Base-by-base conservation (phyloP, 768 basidiomycete genomes). In the Termitomyces sp. region DNA sequence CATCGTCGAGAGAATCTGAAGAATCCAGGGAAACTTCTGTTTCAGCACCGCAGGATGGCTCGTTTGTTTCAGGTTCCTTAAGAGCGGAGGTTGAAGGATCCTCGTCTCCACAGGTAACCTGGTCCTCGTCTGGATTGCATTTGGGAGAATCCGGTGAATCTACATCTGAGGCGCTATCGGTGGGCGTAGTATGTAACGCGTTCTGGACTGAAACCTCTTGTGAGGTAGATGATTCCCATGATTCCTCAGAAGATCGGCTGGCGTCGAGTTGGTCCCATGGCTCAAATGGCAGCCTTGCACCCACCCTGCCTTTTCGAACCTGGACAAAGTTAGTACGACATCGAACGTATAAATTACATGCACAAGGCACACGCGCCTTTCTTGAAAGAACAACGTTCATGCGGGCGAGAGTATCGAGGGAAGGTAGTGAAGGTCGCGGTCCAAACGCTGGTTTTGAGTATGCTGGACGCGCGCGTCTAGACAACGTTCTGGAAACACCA, bases 251-350 rank as follows among this genome's bases (percentile, higher is more conserved):
- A 38, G 57, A 61, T 53, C 63, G 60, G 20, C 61, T 59, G 24
- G 54, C 48, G 30, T 69, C 65, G n/a, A 69, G 57, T 48, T 71
- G 70, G 58, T 81, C 77, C 82, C 82, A 83, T 45, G 82, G 82
- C 64, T 83, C 82, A 58, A 74, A 77, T 0, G 82, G 82, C 8
- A 83, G 71, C 0, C 73, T 65, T 1, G 81, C 82, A 43, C 82
- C 82, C 6, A 82, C 80, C 30, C 70, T 72, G 32, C 82, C 82
- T 67, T 77, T 79, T 16, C 80, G 76, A 48, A 76, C 75, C 82
- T 83, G 22, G 16, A 26, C 43, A 26, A 40, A 49, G 32, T 58
- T 49, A 58, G 53, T 33, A 33, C 12, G 6, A 47, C 40, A 42
- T n/a, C 1, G 14, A 53, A 35, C 32, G 18, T 16, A 38, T 49